phyloP scores from a whole-genome alignment of 768 basidiomycete genomes.

The Clavaria fumosa region DNA sequence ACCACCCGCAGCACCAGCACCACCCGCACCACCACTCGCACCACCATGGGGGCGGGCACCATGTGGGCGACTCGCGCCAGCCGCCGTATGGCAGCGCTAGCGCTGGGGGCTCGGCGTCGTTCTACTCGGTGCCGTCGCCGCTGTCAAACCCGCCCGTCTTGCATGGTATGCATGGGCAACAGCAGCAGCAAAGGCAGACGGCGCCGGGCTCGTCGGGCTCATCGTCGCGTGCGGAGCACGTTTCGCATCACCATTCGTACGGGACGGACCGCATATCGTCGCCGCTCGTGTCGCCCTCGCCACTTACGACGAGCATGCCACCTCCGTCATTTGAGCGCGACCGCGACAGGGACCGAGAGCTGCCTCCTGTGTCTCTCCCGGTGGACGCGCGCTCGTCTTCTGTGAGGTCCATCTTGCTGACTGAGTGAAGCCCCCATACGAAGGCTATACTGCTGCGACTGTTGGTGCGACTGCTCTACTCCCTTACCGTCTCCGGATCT shows the following conservation, averaged over 20 bases:
- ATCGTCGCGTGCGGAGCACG: constrained; percentile 23
- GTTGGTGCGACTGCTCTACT: too few relatives aligned
- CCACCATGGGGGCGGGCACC: too few relatives aligned
- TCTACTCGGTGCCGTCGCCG: constrained; percentile 39
- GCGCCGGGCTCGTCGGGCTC: too few relatives aligned
- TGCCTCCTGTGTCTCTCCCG: constrained; percentile 31
- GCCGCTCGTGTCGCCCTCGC: constrained; percentile 27
- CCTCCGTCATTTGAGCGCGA: constrained; percentile 43
- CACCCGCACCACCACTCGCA: constrained; percentile 20
- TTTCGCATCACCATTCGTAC: constrained; percentile 20
- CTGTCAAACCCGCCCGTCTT: constrained; percentile 28
- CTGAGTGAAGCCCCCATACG: constrained; percentile 13
- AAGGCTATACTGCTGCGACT: too few relatives aligned
- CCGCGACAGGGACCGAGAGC: constrained; percentile 31
- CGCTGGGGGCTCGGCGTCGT: too few relatives aligned
- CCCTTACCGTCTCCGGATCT: too few relatives aligned
- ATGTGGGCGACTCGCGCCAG: too few relatives aligned
- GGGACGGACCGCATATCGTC: constrained; percentile 27
- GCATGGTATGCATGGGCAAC: constrained; percentile 13
- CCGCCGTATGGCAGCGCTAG: too few relatives aligned
- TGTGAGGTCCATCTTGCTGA: constrained; percentile 24
- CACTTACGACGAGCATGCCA: constrained; percentile 22
- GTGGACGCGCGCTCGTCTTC: constrained; percentile 23
- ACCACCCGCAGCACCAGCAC: constrained; percentile 1
- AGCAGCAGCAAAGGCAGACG: too few relatives aligned